Conservation (phyloP, 225 moss, liverwort and hornwort genomes). For the Pseudoscleropodium purum region DNA sequence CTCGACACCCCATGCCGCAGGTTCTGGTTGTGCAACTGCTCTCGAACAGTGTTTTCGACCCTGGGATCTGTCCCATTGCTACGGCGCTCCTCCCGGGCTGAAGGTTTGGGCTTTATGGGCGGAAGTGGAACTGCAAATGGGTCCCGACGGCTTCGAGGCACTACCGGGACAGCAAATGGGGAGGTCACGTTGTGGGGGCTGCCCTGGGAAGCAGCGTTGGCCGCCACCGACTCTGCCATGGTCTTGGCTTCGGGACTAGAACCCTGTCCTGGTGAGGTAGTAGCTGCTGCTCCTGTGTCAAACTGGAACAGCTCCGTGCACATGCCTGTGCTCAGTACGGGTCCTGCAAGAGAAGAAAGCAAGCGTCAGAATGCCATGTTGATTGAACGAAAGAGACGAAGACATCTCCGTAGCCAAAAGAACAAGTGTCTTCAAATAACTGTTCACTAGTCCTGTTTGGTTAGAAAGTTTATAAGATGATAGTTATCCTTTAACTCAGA, state of each 20-base stretch:
- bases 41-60: constrained; percentile 15
- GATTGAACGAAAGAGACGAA: neutral
- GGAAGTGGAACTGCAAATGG: constrained; percentile 41
- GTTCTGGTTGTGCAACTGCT: constrained; percentile 18
- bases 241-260: constrained; percentile 4
- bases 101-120: constrained; percentile 6
- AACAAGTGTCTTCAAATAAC: neutral
- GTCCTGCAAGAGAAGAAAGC: neutral
- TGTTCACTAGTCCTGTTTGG: neutral
- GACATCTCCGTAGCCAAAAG: no score
- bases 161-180: neutral
- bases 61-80: constrained; percentile 25
- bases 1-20: constrained; percentile 17
- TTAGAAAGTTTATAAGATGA: neutral
- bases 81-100: neutral
- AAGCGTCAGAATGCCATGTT: neutral
- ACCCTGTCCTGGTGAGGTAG: neutral
- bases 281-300: constrained; percentile 16
- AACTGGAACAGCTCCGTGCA: constrained; percentile 57
- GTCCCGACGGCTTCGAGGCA: constrained; percentile 18
- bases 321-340: constrained; percentile 36
- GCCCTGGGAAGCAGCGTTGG: constrained; percentile 6
- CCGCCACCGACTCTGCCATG: constrained; percentile 8
- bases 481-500: neutral
- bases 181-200: constrained; percentile 13